Evolutionary conservation across 164 flowering plant genomes (phyloP), one percentile per base, ranked within the genome.

Genomic region (Annona cherimola): DNA sequence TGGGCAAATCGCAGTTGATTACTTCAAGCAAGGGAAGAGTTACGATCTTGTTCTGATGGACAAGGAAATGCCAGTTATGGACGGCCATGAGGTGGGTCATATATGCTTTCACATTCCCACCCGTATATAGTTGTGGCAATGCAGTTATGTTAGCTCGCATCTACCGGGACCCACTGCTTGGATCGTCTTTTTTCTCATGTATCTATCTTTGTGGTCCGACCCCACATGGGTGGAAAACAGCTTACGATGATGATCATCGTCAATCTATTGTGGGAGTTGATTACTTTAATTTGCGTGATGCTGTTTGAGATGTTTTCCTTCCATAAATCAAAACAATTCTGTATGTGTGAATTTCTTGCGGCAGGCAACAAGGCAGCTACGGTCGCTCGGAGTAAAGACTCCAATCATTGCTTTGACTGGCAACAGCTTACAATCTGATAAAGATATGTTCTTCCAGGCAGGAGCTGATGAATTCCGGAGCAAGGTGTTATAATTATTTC

Each of bases 21-120:
- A 59, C 75, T 73, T 73, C 71, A 73, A 73, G 66, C 75, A 73
- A 67, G 75, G 75, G 42, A 73, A 73, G 71, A 67, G 44, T 39
- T 73, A 67, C 2, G 75, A 73, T 60, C 75, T 73, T 35, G 75
- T 73, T 14, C 71, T 73, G 59, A 73, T 73, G 75, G 75, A 73
- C 43, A 73, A 73, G 71, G 74, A 71, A 64, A 71, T 71, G 74
- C 74, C 74, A 14, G 74, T 71, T 4, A 71, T 71, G 74, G 74
- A 71, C 42, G 74, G 74, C 61, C 74, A 71, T 5, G 74, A 71
- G 74, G 74, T 71, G 46, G 18, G 39, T 4, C 35, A 4, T 19
- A 4, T 40, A 41, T 64, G 19, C 44, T 3, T 64, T 40, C 6
- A 7, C 57, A 50, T 50, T 8, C 7, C 57, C 14, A 50, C 57